Evolutionary conservation across 2,329 filamentous ascomycete genomes (phyloP), one percentile per base, ranked within the genome.

Genomic region (Fusarium lateritium): DNA sequence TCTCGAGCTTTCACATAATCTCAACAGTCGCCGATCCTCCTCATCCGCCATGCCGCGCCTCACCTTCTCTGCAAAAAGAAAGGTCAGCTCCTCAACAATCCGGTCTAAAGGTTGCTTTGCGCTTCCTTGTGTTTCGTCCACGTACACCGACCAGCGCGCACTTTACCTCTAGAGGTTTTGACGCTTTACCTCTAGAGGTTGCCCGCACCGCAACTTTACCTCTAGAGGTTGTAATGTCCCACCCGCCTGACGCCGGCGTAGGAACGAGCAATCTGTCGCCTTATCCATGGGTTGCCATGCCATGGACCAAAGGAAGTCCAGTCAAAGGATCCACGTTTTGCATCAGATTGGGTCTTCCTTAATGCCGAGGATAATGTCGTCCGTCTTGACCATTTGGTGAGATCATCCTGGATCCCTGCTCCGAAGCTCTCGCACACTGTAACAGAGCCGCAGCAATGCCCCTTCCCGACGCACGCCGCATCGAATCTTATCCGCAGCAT

Each of bases 301-400:
- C 65, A 75, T 75, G 73, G 73, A 67, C 73, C 74, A 75, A 75
- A 58, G 73, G 73, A 75, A 75, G 73, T 56, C 60, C 65, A 72
- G 67, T 66, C 61, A 65, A 43, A 66, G 73, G 72, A 67, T 75
- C 73, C 73, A 74, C 73, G 71, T 73, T 74, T 31, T 64, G 52
- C 69, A 53, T 66, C 67, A 54, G 51, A 59, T 63, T 72, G 56
- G 64, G 56, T 55, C 55, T 72, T 73, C 68, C 68, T 61, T 62
- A 72, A 73, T 72, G 73, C 73, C 73, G 73, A 75, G 73, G 73
- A 74, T 75, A 69, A 31, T 67, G 31, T 61, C 46, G 59, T 58
- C 24, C 11, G 26, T 54, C 49, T 53, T 38, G 40, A 56, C n/a
- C 56, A 62, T 63, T 31, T 63, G 44, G 42, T 42, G 38, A 54